Evolutionary conservation across 768 basidiomycete species (phyloP), one percentile per base, ranked within the genome.

Genomic region (Pleurotus eryngii): DNA sequence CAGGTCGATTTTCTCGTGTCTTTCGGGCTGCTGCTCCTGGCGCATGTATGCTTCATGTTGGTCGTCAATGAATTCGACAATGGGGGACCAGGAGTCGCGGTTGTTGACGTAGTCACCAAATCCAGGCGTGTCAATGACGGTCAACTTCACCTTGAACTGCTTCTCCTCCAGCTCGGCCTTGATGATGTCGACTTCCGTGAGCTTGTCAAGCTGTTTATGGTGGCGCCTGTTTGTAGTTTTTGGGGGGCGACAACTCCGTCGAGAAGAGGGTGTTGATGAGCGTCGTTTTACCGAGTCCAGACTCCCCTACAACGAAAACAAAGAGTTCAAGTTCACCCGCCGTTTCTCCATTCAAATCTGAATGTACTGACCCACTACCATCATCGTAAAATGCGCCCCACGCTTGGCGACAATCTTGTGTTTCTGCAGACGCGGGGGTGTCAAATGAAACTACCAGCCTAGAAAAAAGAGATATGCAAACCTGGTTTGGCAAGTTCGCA

Each of bases 61-160:
- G 79, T 94, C 92, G 70, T 94, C 92, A 63, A 97, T 95, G 73
- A 98, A 98, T 73, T 99, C 96, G 70, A 99, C 88, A 64, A 99
- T 98, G 55, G 97, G 97, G 26, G 85, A 82, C 97, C 97, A 99
- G 17, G 93, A 95, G 73, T 98, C 97, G 57, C 93, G 86, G 84
- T 99, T 99, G 91, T 99, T 99, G 77, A 99, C 96, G 68, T 98
- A 98, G 89, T 99, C 97, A 38, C 97, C 97, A 61, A 98, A 99
- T 26, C 97, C 97, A 55, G 97, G 97, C 9, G 96, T 98, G 74
- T 99, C 97, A 63, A 99, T 96, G 70, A 98, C 97, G 15, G 91
- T 95, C 62, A 99, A 86, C 81, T 98, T 98, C 81, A 98, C 95
- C 74, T 95, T 96, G 86, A 98, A 98, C 70, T 93, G 90, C 71